Evolutionary conservation across 768 basidiomycete genomes (phyloP).

Genomic region (Austroboletus eburneus): DNA sequence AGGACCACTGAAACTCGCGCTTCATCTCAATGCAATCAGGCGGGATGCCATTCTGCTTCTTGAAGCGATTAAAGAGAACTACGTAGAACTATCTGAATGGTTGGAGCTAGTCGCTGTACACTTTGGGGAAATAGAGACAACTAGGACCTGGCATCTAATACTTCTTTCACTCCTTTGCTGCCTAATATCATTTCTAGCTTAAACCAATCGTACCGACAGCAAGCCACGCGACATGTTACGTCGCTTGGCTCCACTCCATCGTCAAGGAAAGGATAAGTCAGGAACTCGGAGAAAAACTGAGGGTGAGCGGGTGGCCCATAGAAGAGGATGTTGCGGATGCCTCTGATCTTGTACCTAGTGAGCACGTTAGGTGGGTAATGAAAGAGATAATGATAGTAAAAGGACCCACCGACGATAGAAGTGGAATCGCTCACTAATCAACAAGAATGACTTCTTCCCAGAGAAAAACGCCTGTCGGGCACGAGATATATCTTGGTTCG

Average conservation of each 20-base stretch:
- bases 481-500: conserved; percentile 90
- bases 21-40: no score
- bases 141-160: no score
- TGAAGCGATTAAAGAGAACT: no score
- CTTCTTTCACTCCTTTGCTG: conserved; percentile 17
- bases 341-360: conserved; percentile 86
- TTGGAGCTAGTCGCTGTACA: no score
- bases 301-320: conserved; percentile 90
- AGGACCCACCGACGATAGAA: conserved; percentile 77
- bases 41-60: no score
- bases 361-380: neutral
- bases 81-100: no score
- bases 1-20: no score
- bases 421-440: conserved; percentile 97
- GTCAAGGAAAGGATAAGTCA: conserved; percentile 89
- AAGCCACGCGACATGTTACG: conserved; percentile 76
- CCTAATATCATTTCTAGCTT: conserved; percentile 72
- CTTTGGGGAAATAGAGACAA: no score
- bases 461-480: conserved; percentile 91
- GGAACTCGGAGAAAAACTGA: conserved; percentile 86
- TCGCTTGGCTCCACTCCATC: conserved; percentile 84
- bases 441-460: conserved; percentile 79
- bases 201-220: conserved; percentile 88
- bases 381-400: neutral
- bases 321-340: conserved; percentile 89